Evolutionary conservation across 192 early-diverging fungal species (phyloP), one percentile per base, ranked within the genome.

Genomic region (Rhizophagus sp.): DNA sequence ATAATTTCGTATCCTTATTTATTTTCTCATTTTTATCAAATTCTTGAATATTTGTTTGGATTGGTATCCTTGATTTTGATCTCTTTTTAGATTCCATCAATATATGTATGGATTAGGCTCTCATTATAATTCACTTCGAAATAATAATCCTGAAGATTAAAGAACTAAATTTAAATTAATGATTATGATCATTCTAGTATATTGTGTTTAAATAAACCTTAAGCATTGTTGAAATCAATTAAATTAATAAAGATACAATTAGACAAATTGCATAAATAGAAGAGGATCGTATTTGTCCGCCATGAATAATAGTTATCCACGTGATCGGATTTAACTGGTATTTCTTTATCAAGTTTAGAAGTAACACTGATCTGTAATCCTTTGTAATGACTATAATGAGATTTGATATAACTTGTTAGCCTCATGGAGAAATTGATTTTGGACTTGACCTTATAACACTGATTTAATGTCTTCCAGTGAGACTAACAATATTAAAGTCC

Each of bases 31-130:
- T 10, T 22, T 15, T 13, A n/a, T 72, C 62, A 3, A 34, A 71
- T 27, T n/a, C 2, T 47, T 12, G 44, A 64, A 30, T 22, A 69
- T 17, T 27, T 12, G 4, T 66, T 47, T 44, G 10, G 61, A 22
- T 76, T 72, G 52, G 5, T 36, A 22, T 68, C 39, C 44, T 52
- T 57, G 13, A 62, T 47, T 22, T 39, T 68, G 12, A 39, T 36
- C 9, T 79, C 27, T 73, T 81, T 78, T 22, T 79, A 93, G 92
- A 78, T 94, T 95, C 77, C 97, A 99, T 82, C 90, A 92, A 57
- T 92, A 97, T 81, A 92, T 94, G 73, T 98, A 93, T 84, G 96
- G 96, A 36, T 88, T 99, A 22, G 97, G 97, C 34, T 95, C 95
- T 81, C 97, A 99, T 91, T 99, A 99, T 87, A 99, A 99, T 81